Conservation (phyloP, 805 yeast species). For the Starmerella gropengiesseri region DNA sequence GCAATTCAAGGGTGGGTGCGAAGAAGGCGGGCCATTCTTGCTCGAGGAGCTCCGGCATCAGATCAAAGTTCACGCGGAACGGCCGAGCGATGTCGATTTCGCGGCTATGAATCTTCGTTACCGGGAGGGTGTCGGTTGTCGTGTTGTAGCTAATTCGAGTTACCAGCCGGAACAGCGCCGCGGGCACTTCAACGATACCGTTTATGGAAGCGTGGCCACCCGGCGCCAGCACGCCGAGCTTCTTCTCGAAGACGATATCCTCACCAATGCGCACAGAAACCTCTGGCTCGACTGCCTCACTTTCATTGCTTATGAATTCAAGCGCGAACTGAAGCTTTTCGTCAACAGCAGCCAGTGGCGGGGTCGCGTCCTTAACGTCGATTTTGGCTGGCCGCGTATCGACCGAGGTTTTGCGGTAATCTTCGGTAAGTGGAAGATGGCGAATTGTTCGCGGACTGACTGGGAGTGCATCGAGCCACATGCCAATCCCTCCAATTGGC, state of each 20-base stretch:
- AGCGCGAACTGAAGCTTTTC: conserved; percentile 22
- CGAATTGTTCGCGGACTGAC: conserved; percentile 5
- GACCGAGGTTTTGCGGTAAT: conserved; percentile 9
- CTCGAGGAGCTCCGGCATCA: conserved; percentile 28
- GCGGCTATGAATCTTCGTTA: conserved; percentile 19
- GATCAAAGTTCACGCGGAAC: conserved; percentile 31
- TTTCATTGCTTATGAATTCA: conserved; percentile 24
- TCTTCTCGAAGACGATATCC: not conserved
- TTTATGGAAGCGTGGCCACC: not conserved
- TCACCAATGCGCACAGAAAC: conserved; percentile 2
- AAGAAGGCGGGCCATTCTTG: conserved; percentile 33
- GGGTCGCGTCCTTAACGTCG: conserved; percentile 17
- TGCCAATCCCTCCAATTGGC: conserved; percentile 3
- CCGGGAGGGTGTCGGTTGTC: conserved; percentile 25
- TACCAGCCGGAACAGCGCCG: conserved; percentile 11
- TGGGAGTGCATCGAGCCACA: conserved; percentile 9
- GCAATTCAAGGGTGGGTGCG: conserved; percentile 26
- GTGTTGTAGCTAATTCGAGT: conserved; percentile 19
- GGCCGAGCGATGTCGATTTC: conserved; percentile 30
- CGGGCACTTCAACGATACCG: conserved; percentile 14
- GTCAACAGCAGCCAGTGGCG: conserved; percentile 23
- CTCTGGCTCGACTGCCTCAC: conserved; percentile 22
- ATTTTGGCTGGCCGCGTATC: conserved; percentile 28
- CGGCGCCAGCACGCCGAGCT: not conserved
- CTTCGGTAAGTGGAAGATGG: conserved; percentile 13